Base-by-base conservation (phyloP, 441 rosid species). In the Croton setiger region DNA sequence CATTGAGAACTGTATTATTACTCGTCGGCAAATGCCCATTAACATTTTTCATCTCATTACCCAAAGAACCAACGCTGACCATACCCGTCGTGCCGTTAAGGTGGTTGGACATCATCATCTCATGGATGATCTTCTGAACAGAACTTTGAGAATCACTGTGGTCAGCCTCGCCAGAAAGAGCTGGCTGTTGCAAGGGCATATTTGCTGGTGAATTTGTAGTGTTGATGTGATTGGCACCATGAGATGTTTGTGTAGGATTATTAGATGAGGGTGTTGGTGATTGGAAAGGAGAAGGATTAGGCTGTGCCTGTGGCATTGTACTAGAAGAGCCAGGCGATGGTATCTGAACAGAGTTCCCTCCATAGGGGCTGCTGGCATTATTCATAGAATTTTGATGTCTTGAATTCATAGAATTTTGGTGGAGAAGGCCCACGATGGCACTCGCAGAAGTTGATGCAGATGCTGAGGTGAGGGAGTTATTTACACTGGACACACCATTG, bases 371-470 rank as follows among this genome's bases (percentile, higher is more conserved):
- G 75, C 84, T 83, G 58, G 85, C 85, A 76, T 86, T 90, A 78
- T 84, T 87, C 70, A 86, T 71, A 45, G 97, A 76, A 71, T 59
- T 87, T 68, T 90, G 98, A 56, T 89, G 96, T 77, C 97, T 87
- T 55, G 87, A 80, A 71, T 88, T 95, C 92, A 92, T 88, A 21
- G 99, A 88, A 59, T 84, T 95, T 78, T 95, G 98, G 73, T 87
- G 97, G 70, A 88, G 88, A 64, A 92, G 87, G 65, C 96, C 97
- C n/a, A 84, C 86, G 8, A 91, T 85, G 51, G 93, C 78, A 78
- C 91, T 85, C 47, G 89, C 78, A 66, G 97, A 78, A 63, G 93
- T 81, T 43, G 96, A 83, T 53, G 87, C 82, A 64, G 97, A 75
- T 52, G 84, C 88, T 45, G 87, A 49, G 49, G 75, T 86, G 62